phyloP scores from a whole-genome alignment of 1,139 yeast species.

The Debaryomyces psychrophilus region DNA sequence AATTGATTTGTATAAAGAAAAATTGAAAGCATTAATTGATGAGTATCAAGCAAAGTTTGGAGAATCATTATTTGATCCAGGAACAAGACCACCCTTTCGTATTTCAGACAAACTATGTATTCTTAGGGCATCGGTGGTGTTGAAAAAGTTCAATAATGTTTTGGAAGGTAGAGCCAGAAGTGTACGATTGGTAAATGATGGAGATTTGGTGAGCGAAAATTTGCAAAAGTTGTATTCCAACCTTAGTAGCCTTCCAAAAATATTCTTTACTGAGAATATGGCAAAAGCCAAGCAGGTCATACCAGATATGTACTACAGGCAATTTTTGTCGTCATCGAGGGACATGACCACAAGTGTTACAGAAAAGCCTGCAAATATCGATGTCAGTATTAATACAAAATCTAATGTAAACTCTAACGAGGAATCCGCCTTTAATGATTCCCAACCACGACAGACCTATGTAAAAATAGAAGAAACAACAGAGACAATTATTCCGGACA shows the following conservation, averaged over 20 bases:
- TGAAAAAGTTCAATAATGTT: conserved; percentile 13
- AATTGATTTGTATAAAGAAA: conserved; percentile 17
- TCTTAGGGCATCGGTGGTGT: conserved; percentile 9
- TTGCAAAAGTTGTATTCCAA: conserved; percentile 2
- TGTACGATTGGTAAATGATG: conserved; percentile 3
- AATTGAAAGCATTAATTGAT: conserved; percentile 9
- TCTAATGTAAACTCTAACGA: neutral
- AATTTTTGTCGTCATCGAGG: neutral
- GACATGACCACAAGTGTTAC: neutral
- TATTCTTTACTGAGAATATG: conserved; percentile 2
- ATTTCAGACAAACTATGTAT: conserved; percentile 12
- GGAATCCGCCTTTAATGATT: conserved; percentile 1
- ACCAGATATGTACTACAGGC: neutral
- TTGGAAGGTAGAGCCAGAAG: conserved; percentile 13
- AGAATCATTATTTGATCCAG: conserved; percentile 11
- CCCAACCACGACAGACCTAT: conserved; percentile 2
- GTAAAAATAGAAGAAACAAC: conserved; percentile 9
- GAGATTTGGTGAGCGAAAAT: neutral
- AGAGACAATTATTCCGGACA: conserved; percentile 21
- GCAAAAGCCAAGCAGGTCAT: neutral
- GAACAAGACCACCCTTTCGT: conserved; percentile 3
- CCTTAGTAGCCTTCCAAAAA: conserved; percentile 1
- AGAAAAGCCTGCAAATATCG: neutral
- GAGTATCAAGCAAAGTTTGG: conserved; percentile 10
- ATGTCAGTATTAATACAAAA: neutral